A percentile compares a stretch with the other conserved stretches of the same genome.
Conservation (phyloP, 257 asterid genomes). For the Nicotiana obtusifolia region DNA sequence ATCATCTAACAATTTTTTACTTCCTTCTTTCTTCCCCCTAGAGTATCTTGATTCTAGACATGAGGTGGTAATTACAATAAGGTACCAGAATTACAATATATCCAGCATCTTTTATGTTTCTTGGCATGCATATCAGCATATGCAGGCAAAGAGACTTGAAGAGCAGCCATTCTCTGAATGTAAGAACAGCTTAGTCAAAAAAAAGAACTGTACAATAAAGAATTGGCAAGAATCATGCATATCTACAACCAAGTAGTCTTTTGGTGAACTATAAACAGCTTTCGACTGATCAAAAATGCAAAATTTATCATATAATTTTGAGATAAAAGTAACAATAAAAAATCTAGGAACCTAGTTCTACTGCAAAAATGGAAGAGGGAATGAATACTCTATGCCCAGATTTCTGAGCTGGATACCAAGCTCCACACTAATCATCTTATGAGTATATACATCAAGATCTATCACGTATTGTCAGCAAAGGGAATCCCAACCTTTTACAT, state of each 20-base stretch:
- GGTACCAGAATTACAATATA: neutral
- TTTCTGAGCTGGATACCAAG: neutral
- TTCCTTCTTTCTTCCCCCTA: neutral
- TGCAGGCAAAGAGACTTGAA: neutral
- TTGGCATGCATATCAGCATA: neutral
- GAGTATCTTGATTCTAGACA: neutral
- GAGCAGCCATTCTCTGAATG: neutral
- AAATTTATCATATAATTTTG: neutral
- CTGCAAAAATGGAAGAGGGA: neutral
- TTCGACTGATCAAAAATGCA: neutral
- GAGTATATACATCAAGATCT: neutral
- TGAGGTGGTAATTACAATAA: neutral
- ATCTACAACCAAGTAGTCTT: neutral
- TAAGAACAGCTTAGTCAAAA: neutral
- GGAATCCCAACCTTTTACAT: neutral
- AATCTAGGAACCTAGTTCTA: neutral
- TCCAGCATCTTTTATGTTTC: neutral
- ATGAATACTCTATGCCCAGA: neutral
- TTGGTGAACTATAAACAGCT: neutral
- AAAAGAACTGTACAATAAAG: neutral
- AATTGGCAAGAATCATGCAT: neutral
- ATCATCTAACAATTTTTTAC: neutral
- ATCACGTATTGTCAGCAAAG: neutral
- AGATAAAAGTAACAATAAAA: neutral
- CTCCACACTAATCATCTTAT: neutral